phyloP scores from a whole-genome alignment of 495 filamentous ascomycete species.

The Sabuloglossum arenarium region DNA sequence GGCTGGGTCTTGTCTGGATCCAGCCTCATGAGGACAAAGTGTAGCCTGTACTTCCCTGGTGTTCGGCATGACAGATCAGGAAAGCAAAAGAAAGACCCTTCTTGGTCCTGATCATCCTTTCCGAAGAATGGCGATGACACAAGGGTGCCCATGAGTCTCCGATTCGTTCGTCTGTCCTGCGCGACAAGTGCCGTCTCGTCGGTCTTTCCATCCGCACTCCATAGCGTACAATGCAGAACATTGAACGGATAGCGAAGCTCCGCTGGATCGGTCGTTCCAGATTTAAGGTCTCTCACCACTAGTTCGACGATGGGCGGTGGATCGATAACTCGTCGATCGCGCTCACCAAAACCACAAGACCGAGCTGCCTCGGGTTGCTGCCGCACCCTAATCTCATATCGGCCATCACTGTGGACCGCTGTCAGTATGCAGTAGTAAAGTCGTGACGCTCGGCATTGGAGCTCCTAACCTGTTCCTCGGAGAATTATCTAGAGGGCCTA shows the following conservation, averaged over 20 bases:
- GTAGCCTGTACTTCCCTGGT: conserved; percentile 59
- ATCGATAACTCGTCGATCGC: conserved; percentile 84
- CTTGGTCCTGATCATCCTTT: conserved; percentile 38
- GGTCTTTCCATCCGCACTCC: conserved; percentile 34
- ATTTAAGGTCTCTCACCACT: conserved; percentile 41
- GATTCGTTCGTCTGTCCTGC: conserved; percentile 23
- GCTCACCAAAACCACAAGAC: conserved; percentile 83
- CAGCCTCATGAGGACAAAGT: conserved; percentile 73
- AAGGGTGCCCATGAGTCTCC: conserved; percentile 59
- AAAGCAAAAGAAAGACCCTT: conserved; percentile 86
- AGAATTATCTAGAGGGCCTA: background rate
- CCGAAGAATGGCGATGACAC: conserved; percentile 56
- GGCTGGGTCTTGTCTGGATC: conserved; percentile 26
- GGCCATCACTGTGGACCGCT: background rate
- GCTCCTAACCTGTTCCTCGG: background rate
- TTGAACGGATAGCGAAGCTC: conserved; percentile 55
- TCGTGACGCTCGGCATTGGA: background rate
- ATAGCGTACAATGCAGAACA: conserved; percentile 67
- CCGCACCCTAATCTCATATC: conserved; percentile 39
- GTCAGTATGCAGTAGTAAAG: background rate
- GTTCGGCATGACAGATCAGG: conserved; percentile 83
- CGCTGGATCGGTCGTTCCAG: conserved; percentile 27
- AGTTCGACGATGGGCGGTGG: conserved; percentile 90
- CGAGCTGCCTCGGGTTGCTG: conserved; percentile 83
- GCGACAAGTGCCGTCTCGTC: conserved; percentile 31